phyloP scores from a whole-genome alignment of 805 yeast genomes.

The Scheffersomyces lignosus region DNA sequence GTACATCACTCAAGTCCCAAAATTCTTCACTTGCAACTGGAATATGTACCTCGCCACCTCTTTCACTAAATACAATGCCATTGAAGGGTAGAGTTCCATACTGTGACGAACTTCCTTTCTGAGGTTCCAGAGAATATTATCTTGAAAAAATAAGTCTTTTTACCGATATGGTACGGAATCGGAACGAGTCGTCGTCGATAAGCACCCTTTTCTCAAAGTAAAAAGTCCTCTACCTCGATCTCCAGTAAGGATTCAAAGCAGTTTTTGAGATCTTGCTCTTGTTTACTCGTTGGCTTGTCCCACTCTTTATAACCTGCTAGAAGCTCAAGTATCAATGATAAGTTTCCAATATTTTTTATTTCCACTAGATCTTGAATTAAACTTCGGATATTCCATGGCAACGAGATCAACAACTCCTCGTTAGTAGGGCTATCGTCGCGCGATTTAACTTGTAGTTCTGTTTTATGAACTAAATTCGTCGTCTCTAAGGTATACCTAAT shows the following conservation, averaged over 20 bases:
- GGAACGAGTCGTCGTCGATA: no score
- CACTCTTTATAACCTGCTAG: slow-evolving; percentile 25
- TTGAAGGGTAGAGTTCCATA: no score
- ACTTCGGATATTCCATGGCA: slow-evolving; percentile 44
- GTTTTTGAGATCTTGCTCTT: slow-evolving; percentile 33
- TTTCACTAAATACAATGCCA: no score
- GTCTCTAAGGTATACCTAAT: slow-evolving; percentile 37
- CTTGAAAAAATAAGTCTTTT: no score
- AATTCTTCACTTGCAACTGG: no score
- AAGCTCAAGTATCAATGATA: slow-evolving; percentile 22
- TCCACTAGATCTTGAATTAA: slow-evolving; percentile 33
- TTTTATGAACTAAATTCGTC: slow-evolving; percentile 25
- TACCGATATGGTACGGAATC: no score
- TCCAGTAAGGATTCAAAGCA: slow-evolving; percentile 36
- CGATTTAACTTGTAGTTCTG: slow-evolving; percentile 8
- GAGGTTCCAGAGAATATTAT: no score
- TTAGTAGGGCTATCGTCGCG: slow-evolving; percentile 5
- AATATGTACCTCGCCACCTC: no score
- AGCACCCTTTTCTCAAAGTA: slow-evolving; percentile 10
- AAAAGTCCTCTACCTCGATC: slow-evolving; percentile 27
- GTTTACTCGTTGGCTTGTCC: slow-evolving; percentile 23
- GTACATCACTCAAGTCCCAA: no score
- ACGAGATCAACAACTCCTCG: slow-evolving; percentile 14
- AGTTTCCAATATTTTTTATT: slow-evolving; percentile 29
- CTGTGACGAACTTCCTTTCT: no score